phyloP scores from a whole-genome alignment of 1,284 basidiomycete genomes.

The Anthracocystis panici-leucophaei region DNA sequence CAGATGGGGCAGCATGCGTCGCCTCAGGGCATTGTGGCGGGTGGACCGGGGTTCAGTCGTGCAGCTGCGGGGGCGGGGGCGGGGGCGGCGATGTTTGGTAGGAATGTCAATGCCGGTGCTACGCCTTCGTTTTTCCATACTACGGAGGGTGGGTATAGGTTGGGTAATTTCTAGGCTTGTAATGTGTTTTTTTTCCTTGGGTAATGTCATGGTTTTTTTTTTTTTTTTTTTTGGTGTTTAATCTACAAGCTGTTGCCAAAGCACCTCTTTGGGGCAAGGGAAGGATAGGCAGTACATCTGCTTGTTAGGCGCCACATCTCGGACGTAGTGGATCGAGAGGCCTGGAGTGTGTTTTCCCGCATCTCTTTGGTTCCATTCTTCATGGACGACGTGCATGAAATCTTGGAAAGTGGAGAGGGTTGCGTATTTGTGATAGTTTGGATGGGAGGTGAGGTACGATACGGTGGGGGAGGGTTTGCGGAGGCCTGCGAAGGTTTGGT shows the following conservation, averaged over 20 bases:
- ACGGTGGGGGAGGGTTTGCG: constrained; percentile 14
- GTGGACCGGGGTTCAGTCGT: not conserved
- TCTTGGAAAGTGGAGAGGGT: not conserved
- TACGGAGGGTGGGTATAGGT: constrained; percentile 32
- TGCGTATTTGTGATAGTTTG: constrained; percentile 17
- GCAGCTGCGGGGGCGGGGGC: constrained; percentile 9
- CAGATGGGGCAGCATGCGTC: constrained; percentile 6
- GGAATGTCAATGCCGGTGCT: constrained; percentile 11
- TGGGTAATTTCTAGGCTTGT: constrained; percentile 27
- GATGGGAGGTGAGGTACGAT: constrained; percentile 27
- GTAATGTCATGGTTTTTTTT: constrained; percentile 1
- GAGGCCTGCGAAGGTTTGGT: constrained; percentile 34
- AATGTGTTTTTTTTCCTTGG: not conserved
- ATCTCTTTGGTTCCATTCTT: constrained; percentile 16
- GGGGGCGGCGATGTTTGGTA: constrained; percentile 6
- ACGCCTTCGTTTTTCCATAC: constrained; percentile 20
- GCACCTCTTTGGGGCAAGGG: constrained; percentile 76
- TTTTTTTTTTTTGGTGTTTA: no score
- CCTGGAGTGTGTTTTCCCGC: constrained; percentile 1
- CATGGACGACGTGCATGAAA: constrained; percentile 11
- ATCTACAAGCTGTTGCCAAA: constrained; percentile 22
- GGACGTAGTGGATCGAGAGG: constrained; percentile 79
- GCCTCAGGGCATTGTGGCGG: constrained; percentile 3
- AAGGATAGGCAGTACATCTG: constrained; percentile 99
- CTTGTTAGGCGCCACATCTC: constrained; percentile 94